Percentiles rank a stretch among this genome's conserved stretches.
These are phyloP conservation scores for Tulasnella sp. DNA, from an alignment of 768 basidiomycete genomes.

Conservation along the genomic window DNA sequence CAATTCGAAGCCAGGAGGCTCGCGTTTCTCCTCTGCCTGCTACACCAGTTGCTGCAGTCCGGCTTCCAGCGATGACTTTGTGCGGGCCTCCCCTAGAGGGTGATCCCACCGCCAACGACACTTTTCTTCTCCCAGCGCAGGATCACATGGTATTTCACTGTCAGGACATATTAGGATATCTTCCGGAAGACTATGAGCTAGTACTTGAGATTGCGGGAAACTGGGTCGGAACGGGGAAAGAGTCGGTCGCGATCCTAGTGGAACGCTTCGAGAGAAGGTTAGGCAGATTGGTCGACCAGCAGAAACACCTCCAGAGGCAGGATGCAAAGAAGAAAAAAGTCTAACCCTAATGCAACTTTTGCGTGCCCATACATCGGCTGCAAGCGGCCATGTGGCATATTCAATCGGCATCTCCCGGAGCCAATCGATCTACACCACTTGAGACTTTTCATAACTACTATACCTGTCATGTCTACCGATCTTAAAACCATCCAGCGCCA, in stretches of 20 bases:
- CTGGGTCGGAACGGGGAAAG: slow-evolving; percentile 46
- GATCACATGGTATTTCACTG: slow-evolving; percentile 41
- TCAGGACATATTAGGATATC: slow-evolving; percentile 53
- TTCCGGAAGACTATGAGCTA: slow-evolving; percentile 40
- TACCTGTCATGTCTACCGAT: neutral
- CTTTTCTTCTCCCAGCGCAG: slow-evolving; percentile 31
- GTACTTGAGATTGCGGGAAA: slow-evolving; percentile 43
- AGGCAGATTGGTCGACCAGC: slow-evolving; percentile 31
- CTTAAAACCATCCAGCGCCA: slow-evolving; percentile 34
- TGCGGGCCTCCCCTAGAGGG: slow-evolving; percentile 4
- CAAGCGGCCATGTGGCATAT: neutral
- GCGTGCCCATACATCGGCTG: neutral
- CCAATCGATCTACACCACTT: neutral
- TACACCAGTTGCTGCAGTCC: neutral
- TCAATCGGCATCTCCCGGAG: too few relatives aligned
- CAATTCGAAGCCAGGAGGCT: neutral
- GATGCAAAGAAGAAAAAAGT: slow-evolving; percentile 46
- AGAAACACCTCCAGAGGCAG: slow-evolving; percentile 63
- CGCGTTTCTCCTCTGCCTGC: neutral
- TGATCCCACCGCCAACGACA: slow-evolving; percentile 15
- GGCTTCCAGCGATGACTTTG: neutral
- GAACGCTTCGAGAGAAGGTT: slow-evolving; percentile 59
- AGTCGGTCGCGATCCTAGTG: slow-evolving; percentile 45
- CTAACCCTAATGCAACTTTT: neutral
- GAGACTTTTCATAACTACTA: slow-evolving; percentile 20